Evolutionary conservation across 257 asterid genomes (phyloP).

Genomic region (Penstemon davidsonii): DNA sequence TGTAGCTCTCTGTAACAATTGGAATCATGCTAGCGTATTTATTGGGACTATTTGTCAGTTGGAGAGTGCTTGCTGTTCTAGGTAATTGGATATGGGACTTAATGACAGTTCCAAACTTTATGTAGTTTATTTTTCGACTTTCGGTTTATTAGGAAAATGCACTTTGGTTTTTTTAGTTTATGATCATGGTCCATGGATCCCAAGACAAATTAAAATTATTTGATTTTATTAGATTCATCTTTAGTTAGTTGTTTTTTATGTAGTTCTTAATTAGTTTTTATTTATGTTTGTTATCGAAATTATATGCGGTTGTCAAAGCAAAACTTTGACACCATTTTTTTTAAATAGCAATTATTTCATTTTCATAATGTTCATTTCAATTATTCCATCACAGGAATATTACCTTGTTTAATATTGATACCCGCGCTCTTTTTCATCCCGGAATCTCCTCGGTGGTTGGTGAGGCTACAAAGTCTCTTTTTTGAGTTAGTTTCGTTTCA

Average conservation of each 20-base stretch:
- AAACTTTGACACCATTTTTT: background rate
- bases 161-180: conserved; percentile 9
- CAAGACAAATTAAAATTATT: background rate
- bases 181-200: conserved; percentile 1
- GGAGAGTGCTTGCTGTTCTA: conserved; percentile 91
- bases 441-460: conserved; percentile 97
- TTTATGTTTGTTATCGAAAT: background rate
- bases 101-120: background rate
- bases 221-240: background rate
- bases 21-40: conserved; percentile 87
- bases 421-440: conserved; percentile 80
- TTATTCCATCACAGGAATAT: conserved; percentile 47
- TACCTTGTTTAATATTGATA: conserved; percentile 69
- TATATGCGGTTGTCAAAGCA: conserved; percentile 11
- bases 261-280: background rate
- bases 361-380: conserved; percentile 9
- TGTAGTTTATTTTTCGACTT: conserved; percentile 8
- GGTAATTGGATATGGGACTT: conserved; percentile 48
- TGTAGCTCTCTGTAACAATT: conserved; percentile 86
- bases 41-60: conserved; percentile 70
- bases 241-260: background rate
- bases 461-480: conserved; percentile 37
- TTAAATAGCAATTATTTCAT: background rate
- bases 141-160: background rate
- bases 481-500: background rate